phyloP scores from a whole-genome alignment of 139 green algal genomes.

The Chlamydomonas sp. region DNA sequence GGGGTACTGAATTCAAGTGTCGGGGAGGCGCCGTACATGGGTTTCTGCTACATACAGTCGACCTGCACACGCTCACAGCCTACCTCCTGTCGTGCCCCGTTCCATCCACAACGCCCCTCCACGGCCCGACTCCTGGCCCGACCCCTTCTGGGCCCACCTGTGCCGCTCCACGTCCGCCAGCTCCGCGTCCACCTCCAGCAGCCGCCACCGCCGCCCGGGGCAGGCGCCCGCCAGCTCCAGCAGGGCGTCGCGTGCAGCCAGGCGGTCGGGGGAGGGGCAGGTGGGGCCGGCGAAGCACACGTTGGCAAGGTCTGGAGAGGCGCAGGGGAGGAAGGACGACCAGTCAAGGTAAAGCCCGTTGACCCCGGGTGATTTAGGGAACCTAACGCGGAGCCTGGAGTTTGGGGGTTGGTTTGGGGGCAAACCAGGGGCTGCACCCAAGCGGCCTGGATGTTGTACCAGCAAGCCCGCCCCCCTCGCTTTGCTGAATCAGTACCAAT shows the following conservation, averaged over 20 bases:
- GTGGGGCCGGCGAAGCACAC: slow-evolving; percentile 89
- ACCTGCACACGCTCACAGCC: too few relatives aligned
- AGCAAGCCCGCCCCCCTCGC: too few relatives aligned
- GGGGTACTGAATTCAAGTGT: too few relatives aligned
- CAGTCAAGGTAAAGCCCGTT: slow-evolving; percentile 20
- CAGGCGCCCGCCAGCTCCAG: slow-evolving; percentile 66
- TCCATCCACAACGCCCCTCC: too few relatives aligned
- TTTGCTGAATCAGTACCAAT: not conserved
- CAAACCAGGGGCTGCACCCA: too few relatives aligned
- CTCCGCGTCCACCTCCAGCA: slow-evolving; percentile 84
- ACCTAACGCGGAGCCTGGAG: too few relatives aligned
- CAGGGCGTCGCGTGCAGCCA: slow-evolving; percentile 70
- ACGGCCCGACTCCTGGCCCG: not conserved
- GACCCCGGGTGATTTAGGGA: too few relatives aligned
- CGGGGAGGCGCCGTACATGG: too few relatives aligned
- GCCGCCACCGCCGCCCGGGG: slow-evolving; percentile 75
- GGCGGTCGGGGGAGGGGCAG: slow-evolving; percentile 75
- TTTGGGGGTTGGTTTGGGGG: too few relatives aligned
- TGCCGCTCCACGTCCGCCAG: slow-evolving; percentile 76
- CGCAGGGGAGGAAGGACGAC: not conserved
- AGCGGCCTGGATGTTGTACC: too few relatives aligned
- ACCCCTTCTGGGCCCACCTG: slow-evolving; percentile 19
- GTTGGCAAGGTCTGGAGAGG: slow-evolving; percentile 86
- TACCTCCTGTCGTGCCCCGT: too few relatives aligned
- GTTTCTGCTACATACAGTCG: too few relatives aligned